A percentile compares a stretch with the other conserved stretches of the same genome.
Evolutionary conservation across 2,329 filamentous ascomycete species (phyloP).

Genomic region (Neurospora crassa): DNA sequence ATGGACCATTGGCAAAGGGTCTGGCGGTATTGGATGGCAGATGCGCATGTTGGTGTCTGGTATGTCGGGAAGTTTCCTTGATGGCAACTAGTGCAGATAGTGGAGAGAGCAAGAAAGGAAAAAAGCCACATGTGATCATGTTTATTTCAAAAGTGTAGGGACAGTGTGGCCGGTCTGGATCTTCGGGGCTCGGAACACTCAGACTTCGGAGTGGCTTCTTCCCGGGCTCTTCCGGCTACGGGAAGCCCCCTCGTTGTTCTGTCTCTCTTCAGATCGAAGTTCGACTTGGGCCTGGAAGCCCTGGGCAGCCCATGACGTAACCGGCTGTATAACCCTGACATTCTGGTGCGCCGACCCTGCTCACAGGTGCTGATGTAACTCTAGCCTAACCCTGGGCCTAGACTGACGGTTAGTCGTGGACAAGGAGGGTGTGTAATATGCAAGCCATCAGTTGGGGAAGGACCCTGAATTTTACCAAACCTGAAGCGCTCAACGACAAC

Average conservation of each 20-base stretch:
- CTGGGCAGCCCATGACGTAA: neutral
- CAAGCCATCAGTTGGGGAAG: constrained; percentile 18
- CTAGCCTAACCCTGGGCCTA: neutral
- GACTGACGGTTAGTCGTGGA: neutral
- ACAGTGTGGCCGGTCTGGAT: neutral
- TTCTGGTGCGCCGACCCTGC: neutral
- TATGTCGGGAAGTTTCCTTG: neutral
- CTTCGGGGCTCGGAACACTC: neutral
- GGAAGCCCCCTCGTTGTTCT: neutral
- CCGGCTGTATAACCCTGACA: neutral
- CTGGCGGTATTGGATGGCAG: neutral
- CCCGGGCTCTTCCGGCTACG: neutral
- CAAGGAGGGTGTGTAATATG: constrained; percentile 7
- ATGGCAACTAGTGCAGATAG: neutral
- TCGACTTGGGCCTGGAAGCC: neutral
- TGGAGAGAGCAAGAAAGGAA: neutral
- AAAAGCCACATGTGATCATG: neutral
- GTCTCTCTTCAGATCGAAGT: neutral
- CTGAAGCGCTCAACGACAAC: neutral
- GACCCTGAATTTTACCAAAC: constrained; percentile 16
- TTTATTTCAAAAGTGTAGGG: neutral
- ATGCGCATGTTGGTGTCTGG: neutral
- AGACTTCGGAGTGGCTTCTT: neutral
- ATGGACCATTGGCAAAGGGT: neutral
- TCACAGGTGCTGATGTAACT: neutral